Conservation (phyloP, 2,329 filamentous ascomycete genomes). For the Microcyclospora pomicola region DNA sequence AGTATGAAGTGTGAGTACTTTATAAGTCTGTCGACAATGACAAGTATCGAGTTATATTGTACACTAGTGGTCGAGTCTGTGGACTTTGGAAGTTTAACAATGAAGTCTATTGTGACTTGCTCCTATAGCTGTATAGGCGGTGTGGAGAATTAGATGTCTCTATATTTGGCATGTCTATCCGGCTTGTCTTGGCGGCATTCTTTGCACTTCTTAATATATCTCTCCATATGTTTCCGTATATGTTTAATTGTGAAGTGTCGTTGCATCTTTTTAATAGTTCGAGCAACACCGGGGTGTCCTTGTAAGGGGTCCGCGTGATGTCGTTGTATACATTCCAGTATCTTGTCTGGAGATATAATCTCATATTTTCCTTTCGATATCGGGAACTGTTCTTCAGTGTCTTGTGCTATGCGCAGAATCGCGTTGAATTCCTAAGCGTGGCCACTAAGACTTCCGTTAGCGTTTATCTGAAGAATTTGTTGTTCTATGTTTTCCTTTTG, state of each 20-base stretch:
- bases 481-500: too few species aligned
- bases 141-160: constrained; percentile 5
- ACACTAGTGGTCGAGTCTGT: constrained; percentile 1
- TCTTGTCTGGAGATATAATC: background rate
- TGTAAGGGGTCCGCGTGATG: constrained; percentile 4
- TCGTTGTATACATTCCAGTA: constrained; percentile 5
- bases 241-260: constrained; percentile 3
- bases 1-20: constrained; percentile 9
- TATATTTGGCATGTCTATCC: constrained; percentile 4
- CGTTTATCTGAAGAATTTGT: too few species aligned
- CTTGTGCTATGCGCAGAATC: too few species aligned
- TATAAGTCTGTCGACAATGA: constrained; percentile 11
- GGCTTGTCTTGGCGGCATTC: constrained; percentile 4
- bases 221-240: constrained; percentile 1
- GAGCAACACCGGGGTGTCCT: too few species aligned
- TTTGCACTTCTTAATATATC: constrained; percentile 5
- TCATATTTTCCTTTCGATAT: constrained; percentile 2
- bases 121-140: constrained; percentile 5
- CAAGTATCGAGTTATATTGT: too few species aligned
- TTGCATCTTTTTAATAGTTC: constrained; percentile 2
- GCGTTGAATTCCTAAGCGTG: too few species aligned
- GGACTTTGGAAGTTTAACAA: constrained; percentile 10
- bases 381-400: too few species aligned
- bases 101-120: constrained; percentile 13
- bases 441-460: too few species aligned